phyloP scores from a whole-genome alignment of 2,329 filamentous ascomycete genomes.

The Diaporthe ilicicola region DNA sequence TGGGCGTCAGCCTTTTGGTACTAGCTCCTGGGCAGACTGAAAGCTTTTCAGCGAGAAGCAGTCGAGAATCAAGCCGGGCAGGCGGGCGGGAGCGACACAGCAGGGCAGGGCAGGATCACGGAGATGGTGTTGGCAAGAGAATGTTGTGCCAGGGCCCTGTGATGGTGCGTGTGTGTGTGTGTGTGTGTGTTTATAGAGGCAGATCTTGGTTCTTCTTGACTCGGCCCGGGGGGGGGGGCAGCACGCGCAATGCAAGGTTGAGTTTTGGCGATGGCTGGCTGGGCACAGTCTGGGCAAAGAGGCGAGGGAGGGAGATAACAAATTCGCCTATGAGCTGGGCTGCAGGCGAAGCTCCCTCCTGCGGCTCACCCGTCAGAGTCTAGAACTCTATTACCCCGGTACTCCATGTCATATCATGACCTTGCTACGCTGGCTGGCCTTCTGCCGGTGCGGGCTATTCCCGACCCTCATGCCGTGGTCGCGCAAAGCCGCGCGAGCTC shows the following conservation, averaged over 20 bases:
- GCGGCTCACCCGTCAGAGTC: background rate
- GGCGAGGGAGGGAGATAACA: slow-evolving; percentile 7
- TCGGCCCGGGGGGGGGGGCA: background rate
- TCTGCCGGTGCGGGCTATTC: background rate
- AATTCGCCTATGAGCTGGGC: slow-evolving; percentile 4
- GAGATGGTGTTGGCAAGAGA: slow-evolving; percentile 15
- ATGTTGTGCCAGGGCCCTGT: slow-evolving; percentile 1
- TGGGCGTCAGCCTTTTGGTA: background rate
- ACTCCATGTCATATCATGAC: background rate
- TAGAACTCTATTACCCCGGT: slow-evolving; percentile 1
- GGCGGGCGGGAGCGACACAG: background rate
- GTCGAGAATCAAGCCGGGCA: slow-evolving; percentile 16
- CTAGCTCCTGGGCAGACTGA: slow-evolving; percentile 15
- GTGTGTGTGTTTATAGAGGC: background rate
- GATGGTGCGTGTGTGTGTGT: background rate
- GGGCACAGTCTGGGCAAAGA: slow-evolving; percentile 18
- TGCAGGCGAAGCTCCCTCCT: background rate
- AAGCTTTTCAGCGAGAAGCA: slow-evolving; percentile 13
- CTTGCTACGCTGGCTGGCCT: background rate
- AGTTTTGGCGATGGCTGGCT: slow-evolving; percentile 13
- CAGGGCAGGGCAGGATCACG: slow-evolving; percentile 3
- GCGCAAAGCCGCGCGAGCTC: too few relatives aligned
- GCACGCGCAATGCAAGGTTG: slow-evolving; percentile 6
- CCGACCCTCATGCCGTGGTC: too few relatives aligned
- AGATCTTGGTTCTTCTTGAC: slow-evolving; percentile 10